Conservation (phyloP, 169 alveolate species). For the Plasmodium vivax region DNA sequence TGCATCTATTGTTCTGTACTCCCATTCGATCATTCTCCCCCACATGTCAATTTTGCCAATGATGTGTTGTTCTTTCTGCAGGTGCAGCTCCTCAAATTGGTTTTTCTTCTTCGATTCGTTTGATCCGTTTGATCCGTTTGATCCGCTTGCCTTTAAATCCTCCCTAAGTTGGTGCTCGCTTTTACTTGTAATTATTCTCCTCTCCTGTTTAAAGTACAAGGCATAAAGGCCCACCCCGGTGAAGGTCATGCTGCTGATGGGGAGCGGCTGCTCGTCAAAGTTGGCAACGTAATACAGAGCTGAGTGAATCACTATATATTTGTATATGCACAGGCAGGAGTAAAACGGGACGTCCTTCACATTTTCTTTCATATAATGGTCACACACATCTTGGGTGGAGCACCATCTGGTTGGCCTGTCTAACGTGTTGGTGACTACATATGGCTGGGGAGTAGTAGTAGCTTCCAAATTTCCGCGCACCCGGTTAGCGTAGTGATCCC, state of each 20-base stretch:
- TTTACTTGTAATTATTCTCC: neutral
- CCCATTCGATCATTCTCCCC: conserved; percentile 19
- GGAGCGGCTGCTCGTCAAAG: neutral
- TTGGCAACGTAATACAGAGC: conserved; percentile 16
- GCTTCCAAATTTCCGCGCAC: neutral
- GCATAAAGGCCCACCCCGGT: neutral
- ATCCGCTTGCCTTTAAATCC: neutral
- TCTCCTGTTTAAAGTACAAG: conserved; percentile 6
- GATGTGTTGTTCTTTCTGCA: neutral
- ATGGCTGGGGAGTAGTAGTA: neutral
- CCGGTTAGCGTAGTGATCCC: neutral
- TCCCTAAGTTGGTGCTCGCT: conserved; percentile 46
- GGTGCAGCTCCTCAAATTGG: neutral
- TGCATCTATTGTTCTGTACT: neutral
- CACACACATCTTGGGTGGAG: conserved; percentile 31
- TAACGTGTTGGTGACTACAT: neutral
- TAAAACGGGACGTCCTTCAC: conserved; percentile 3
- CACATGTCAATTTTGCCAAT: conserved; percentile 9
- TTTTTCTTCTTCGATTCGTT: neutral
- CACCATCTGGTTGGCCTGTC: conserved; percentile 13
- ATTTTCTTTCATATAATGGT: conserved; percentile 15
- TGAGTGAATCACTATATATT: conserved; percentile 24
- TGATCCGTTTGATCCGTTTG: neutral
- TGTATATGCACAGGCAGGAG: conserved; percentile 55
- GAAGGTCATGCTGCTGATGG: conserved; percentile 5